Evolutionary conservation across 2,329 filamentous ascomycete genomes (phyloP).

Genomic region (Fusarium lyarnte): DNA sequence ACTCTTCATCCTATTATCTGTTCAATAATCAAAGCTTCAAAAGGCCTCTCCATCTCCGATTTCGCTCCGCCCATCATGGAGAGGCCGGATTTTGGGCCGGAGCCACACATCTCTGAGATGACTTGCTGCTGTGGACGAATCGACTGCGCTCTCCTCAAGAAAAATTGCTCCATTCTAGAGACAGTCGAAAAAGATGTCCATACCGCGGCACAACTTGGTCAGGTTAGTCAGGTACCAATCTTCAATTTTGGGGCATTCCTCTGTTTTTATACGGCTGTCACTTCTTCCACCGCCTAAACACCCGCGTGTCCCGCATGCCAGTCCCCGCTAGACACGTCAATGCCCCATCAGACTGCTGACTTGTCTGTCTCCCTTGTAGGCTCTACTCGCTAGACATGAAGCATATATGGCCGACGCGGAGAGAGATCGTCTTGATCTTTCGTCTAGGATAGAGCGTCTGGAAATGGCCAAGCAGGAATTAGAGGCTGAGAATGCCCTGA

Average conservation of each 20-base stretch:
- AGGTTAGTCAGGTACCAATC: slow-evolving; percentile 72
- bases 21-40: slow-evolving; percentile 22
- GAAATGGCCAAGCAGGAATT: slow-evolving; percentile 78
- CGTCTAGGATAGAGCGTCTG: slow-evolving; percentile 76
- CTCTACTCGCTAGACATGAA: slow-evolving; percentile 90
- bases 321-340: slow-evolving; percentile 25
- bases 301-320: slow-evolving; percentile 38
- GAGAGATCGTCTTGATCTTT: slow-evolving; percentile 79
- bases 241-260: slow-evolving; percentile 41
- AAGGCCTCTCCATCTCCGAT: slow-evolving; percentile 36
- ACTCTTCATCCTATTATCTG: background rate
- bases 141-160: slow-evolving; percentile 81
- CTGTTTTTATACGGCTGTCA: background rate
- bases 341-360: slow-evolving; percentile 67
- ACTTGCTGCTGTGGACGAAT: slow-evolving; percentile 86
- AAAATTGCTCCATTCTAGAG: slow-evolving; percentile 81
- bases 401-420: slow-evolving; percentile 93
- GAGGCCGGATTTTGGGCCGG: slow-evolving; percentile 37
- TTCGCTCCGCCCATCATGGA: slow-evolving; percentile 36
- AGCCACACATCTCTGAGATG: slow-evolving; percentile 50
- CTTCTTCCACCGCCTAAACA: slow-evolving; percentile 15
- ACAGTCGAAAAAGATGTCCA: slow-evolving; percentile 88
- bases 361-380: slow-evolving; percentile 71
- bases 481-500: slow-evolving; percentile 79
- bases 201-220: slow-evolving; percentile 85